These are phyloP conservation scores for Rauvolfia tetraphylla DNA, from an alignment of 257 asterid species.

Conservation along the genomic window DNA sequence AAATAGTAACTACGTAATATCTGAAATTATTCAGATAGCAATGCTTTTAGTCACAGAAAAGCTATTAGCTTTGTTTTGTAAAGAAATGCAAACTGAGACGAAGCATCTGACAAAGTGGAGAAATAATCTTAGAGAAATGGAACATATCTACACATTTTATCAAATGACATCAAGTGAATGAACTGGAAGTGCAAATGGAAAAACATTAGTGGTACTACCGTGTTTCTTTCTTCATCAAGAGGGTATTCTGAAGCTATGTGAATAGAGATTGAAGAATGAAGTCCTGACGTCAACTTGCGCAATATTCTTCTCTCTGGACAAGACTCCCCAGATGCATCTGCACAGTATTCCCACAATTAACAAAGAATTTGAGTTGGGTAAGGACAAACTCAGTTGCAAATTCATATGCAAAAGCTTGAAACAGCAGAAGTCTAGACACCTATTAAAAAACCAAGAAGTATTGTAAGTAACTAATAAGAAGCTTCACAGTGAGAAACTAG, in stretches of 20 bases:
- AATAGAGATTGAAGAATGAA: constrained; percentile 71
- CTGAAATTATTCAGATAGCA: neutral
- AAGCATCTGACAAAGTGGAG: neutral
- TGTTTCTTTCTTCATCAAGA: constrained; percentile 55
- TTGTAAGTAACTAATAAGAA: too few relatives aligned
- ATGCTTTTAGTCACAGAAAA: neutral
- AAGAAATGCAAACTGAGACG: neutral
- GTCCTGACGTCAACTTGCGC: constrained; percentile 72
- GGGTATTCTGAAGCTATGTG: constrained; percentile 64
- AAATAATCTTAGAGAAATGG: too few relatives aligned
- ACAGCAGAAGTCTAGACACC: too few relatives aligned
- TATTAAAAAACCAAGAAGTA: too few relatives aligned
- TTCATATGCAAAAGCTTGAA: too few relatives aligned
- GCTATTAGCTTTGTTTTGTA: neutral
- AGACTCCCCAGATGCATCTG: constrained; percentile 52
- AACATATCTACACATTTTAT: too few relatives aligned
- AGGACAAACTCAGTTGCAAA: too few relatives aligned
- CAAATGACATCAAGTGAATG: too few relatives aligned
- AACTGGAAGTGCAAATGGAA: neutral
- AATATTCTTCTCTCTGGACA: constrained; percentile 62
- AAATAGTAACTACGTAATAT: too few relatives aligned
- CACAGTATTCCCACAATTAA: constrained; percentile 5
- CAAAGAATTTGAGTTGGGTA: too few relatives aligned
- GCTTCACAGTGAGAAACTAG: too few relatives aligned
- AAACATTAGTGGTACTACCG: constrained; percentile 24